Conservation (phyloP, 2,329 filamentous ascomycete species). For the Exophiala phaeomuriformis region DNA sequence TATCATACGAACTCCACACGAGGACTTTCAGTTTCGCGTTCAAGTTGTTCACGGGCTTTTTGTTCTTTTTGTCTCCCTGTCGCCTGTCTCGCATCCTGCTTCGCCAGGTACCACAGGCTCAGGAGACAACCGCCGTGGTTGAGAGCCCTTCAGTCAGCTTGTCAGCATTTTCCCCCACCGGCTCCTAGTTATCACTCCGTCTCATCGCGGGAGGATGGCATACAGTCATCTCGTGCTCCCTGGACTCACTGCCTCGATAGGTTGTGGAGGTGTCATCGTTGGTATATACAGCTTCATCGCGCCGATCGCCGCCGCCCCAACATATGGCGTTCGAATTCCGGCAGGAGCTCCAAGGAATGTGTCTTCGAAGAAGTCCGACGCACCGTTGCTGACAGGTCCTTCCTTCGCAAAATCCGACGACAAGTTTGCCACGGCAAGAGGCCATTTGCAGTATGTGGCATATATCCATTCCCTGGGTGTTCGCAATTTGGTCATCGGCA, state of each 20-base stretch:
- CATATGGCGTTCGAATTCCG: slow-evolving; percentile 13
- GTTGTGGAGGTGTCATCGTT: slow-evolving; percentile 14
- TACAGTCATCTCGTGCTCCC: background rate
- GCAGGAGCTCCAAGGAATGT: background rate
- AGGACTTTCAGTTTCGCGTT: too few species aligned
- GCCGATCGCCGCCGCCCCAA: slow-evolving; percentile 11
- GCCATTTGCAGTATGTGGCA: slow-evolving; percentile 1
- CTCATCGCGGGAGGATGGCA: background rate
- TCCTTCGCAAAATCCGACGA: background rate
- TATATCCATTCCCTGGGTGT: slow-evolving; percentile 19
- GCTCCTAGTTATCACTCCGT: background rate
- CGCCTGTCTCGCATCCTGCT: too few species aligned
- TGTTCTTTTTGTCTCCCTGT: too few species aligned
- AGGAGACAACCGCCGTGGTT: too few species aligned
- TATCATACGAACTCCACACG: too few species aligned
- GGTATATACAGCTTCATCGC: slow-evolving; percentile 20
- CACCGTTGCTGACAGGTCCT: background rate
- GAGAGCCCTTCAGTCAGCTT: too few species aligned
- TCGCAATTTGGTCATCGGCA: slow-evolving; percentile 15
- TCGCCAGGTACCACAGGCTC: too few species aligned
- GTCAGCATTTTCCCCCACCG: background rate
- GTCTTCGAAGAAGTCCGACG: background rate
- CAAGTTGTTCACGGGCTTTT: too few species aligned
- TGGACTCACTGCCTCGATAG: slow-evolving; percentile 13
- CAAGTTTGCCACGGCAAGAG: background rate